Evolutionary conservation across 2,329 filamentous ascomycete species (phyloP).

Genomic region (Aureobasidium melanogenum): DNA sequence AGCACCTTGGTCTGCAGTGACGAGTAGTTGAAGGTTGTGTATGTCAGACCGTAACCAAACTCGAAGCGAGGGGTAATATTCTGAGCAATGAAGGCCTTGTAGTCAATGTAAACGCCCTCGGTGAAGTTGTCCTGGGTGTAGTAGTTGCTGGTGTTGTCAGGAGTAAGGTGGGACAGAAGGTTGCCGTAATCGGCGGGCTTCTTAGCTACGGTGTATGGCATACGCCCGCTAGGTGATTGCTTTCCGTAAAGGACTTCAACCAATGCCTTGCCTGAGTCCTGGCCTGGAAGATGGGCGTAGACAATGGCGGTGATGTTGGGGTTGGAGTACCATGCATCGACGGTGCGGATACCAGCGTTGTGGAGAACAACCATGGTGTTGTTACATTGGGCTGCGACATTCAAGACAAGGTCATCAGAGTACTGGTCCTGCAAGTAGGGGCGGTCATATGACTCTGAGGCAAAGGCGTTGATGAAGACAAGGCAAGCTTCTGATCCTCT

Average conservation of each 20-base stretch:
- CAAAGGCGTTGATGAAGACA: constrained; percentile 52
- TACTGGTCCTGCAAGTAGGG: constrained; percentile 27
- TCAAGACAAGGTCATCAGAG: constrained; percentile 48
- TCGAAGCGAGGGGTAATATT: constrained; percentile 25
- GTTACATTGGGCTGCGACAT: constrained; percentile 50
- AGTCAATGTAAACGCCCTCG: constrained; percentile 31
- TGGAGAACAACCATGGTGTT: constrained; percentile 59
- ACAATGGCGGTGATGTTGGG: constrained; percentile 56
- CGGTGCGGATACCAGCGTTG: constrained; percentile 52
- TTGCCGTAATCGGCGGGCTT: constrained; percentile 48
- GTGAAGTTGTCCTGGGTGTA: constrained; percentile 21
- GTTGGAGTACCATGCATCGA: constrained; percentile 55
- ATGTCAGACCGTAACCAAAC: constrained; percentile 32
- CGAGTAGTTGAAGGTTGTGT: constrained; percentile 26
- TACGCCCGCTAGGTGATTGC: constrained; percentile 46
- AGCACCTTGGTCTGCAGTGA: constrained; percentile 20
- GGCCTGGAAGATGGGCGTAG: constrained; percentile 56
- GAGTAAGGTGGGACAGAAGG: constrained; percentile 27
- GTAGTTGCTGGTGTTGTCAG: constrained; percentile 12
- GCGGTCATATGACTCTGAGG: constrained; percentile 32
- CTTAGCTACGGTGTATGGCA: constrained; percentile 54
- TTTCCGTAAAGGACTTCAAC: constrained; percentile 51
- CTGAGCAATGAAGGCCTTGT: constrained; percentile 25
- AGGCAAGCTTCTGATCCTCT: constrained; percentile 34
- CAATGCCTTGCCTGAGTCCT: constrained; percentile 51